A percentile compares a stretch with the other conserved stretches of the same genome.
Evolutionary conservation across 2,329 filamentous ascomycete species (phyloP).

Genomic region (Incumbomyces lentus): DNA sequence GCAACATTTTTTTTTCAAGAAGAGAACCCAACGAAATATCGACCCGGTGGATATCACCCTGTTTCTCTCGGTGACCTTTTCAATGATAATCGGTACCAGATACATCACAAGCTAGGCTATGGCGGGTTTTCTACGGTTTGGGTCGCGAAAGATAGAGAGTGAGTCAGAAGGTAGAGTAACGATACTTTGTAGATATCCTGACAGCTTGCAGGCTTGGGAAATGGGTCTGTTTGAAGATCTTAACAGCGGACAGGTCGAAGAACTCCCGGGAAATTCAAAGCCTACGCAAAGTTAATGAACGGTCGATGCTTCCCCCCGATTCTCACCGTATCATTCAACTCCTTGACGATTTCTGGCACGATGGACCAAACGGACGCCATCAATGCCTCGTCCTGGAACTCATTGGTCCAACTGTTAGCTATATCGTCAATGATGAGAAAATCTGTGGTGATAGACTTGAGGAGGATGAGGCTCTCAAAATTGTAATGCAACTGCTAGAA

Average conservation of each 20-base stretch:
- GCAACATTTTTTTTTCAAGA: constrained; percentile 4
- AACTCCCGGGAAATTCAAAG: constrained; percentile 4
- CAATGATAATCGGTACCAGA: constrained; percentile 24
- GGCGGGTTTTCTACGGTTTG: constrained; percentile 29
- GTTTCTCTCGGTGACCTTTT: constrained; percentile 24
- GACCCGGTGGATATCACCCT: constrained; percentile 33
- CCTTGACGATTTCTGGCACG: constrained; percentile 10
- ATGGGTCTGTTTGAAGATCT: constrained; percentile 8
- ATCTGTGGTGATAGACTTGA: too few species aligned
- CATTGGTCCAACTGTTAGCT: too few species aligned
- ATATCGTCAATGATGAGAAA: too few species aligned
- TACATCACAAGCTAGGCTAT: constrained; percentile 30
- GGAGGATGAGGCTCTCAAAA: too few species aligned
- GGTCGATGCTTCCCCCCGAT: not conserved
- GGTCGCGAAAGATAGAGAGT: constrained; percentile 23
- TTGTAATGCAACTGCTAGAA: too few species aligned
- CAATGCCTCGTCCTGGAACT: too few species aligned
- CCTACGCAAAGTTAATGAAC: not conserved
- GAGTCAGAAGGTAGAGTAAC: too few species aligned
- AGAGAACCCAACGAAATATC: constrained; percentile 35
- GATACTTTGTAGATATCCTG: not conserved
- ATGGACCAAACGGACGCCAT: too few species aligned
- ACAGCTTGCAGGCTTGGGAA: constrained; percentile 4
- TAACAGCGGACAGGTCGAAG: constrained; percentile 6
- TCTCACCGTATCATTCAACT: constrained; percentile 7